Percentiles rank a stretch among this genome's conserved stretches.
phyloP scores from a whole-genome alignment of 129 eudicot species.

The Ambrosia artemisiifolia region DNA sequence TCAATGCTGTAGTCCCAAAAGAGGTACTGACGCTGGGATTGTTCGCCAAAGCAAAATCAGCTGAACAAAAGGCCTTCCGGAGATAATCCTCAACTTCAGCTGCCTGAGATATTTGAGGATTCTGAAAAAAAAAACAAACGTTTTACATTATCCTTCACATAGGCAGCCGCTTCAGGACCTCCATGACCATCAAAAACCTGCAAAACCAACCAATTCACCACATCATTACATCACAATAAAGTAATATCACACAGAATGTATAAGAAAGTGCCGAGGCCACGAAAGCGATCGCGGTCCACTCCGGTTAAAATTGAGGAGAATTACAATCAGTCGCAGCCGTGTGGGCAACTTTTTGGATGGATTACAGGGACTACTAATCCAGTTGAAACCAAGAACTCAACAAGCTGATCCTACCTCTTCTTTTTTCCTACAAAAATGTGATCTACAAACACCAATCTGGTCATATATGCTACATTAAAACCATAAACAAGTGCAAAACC shows the following conservation, averaged over 20 bases:
- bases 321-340: conserved; percentile 32
- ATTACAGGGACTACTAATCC: too few species aligned
- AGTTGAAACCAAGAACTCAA: too few species aligned
- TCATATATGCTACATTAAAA: too few species aligned
- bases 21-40: conserved; percentile 54
- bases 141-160: conserved; percentile 47
- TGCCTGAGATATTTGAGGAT: conserved; percentile 40
- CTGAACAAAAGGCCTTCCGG: conserved; percentile 49
- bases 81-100: conserved; percentile 63
- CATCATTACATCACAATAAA: not conserved
- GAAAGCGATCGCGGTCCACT: conserved; percentile 48
- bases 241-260: not conserved
- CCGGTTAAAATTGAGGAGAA: conserved; percentile 46
- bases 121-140: conserved; percentile 44
- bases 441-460: too few species aligned
- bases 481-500: too few species aligned
- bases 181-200: conserved; percentile 95
- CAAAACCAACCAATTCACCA: not conserved
- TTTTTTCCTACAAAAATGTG: too few species aligned
- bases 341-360: conserved; percentile 10
- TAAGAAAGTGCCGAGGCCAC: conserved; percentile 39
- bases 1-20: conserved; percentile 76
- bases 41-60: conserved; percentile 70
- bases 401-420: too few species aligned
- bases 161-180: conserved; percentile 86